Evolutionary conservation across 2,329 filamentous ascomycete species (phyloP), one percentile per base, ranked within the genome.

Genomic region (Sclerotiophoma versabilis): DNA sequence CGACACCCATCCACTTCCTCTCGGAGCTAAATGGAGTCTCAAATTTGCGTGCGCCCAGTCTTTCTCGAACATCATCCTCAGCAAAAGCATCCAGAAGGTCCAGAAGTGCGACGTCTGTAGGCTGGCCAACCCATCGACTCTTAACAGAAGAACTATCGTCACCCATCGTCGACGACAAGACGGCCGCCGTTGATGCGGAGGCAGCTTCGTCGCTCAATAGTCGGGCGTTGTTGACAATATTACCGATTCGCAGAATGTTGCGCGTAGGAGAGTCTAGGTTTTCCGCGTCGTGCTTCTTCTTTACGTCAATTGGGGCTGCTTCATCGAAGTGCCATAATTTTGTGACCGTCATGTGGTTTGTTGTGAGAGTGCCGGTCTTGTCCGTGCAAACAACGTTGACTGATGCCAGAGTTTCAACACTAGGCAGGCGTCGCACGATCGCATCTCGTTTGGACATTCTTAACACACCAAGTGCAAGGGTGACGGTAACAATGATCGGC

Each of bases 301-400:
- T 79, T 9, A 87, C 80, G 46, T 87, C 83, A 29, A 86, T 80
- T 6, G 85, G 83, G 50, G 78, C 73, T 5, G 76, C 63, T 36
- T 84, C 83, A 60, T 92, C 91, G 74, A 96, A 96, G 72, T 93
- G 91, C 95, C 95, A 99, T 81, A 99, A 87, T 70, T 95, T 96
- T 14, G 92, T 93, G 0, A 92, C 92, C 0, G 95, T 96, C 95
- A 99, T 98, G 72, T 99, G 95, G 72, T 98, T 99, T 72, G 93
- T 92, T 0, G 95, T 99, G 57, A 99, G 79, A 1, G 95, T 99
- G 26, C 93, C 88, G 36, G 95, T 99, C 79, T 99, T 99, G 80
- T 99, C 95, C 64, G 92, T 97, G 79, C 96, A 99, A 6, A 99
- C 92, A n/a, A 99, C 93, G 68, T 98, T 99, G 54, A 99, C 95